Base-by-base conservation (phyloP, 1,139 yeast species). In the Blastobotrys arbuscula region DNA sequence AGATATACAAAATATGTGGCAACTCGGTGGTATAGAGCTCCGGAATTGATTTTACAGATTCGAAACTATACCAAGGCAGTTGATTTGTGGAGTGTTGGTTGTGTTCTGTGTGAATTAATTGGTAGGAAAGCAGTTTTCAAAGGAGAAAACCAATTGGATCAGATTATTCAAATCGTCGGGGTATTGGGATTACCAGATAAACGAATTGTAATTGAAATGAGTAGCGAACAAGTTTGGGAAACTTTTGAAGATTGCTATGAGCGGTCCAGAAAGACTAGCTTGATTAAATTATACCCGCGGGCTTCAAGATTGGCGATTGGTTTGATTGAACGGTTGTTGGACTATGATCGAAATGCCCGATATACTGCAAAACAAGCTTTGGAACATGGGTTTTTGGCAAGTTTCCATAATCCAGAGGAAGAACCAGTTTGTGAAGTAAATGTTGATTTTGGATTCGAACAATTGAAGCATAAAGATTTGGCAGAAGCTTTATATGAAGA, bases 11-110 rank as follows among this genome's bases (percentile, higher is more conserved):
- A 82, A 57, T 89, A 89, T 60, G 97, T 90, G 16, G 97, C 97
- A 2, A 90, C 97, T 0, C 71, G 97, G 53, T 90, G 96, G 96
- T 90, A 90, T 62, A 71, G 97, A 47, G 97, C 97, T 0, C 97
- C 97, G 0, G 97, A 90, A 62, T 72, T 90, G 49, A 79, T 89
- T 53, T 70, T 89, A 50, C 78, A 86, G 20, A 75, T 77, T 45
- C 74, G 76, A 51, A 70, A 67, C 49, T 73, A 72, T 50, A 67
- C 72, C 1, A 66, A 67, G 48, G 70, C 69, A 81, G 85, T 89
- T 48, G 97, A 89, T 64, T 76, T 89, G 55, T 89, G 97, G 97
- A 86, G 96, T 0, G 90, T 86, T 18, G 97, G 97, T 1, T 89
- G 97, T 68, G 87, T 89, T 45, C 71, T 89, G 51, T 96, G 95